These are phyloP conservation scores for Paramecium tetraurelia DNA, from an alignment of 73 alveolate species.

Conservation along the genomic window DNA sequence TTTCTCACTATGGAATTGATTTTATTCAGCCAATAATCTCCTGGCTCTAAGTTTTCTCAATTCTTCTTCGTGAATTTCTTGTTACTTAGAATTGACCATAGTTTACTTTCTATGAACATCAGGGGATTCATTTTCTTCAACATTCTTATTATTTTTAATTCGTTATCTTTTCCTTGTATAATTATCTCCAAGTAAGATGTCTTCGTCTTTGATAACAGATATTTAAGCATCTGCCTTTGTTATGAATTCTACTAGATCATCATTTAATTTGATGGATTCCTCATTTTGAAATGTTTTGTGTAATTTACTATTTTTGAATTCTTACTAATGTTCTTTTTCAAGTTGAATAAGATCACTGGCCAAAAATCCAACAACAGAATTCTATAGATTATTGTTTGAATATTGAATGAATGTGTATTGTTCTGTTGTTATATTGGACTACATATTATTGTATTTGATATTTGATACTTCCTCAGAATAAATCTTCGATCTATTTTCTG, in stretches of 20 bases:
- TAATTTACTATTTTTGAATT: neutral
- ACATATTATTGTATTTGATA: neutral
- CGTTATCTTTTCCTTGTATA: neutral
- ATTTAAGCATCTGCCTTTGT: conserved; percentile 9
- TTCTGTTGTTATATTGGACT: neutral
- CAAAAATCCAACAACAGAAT: neutral
- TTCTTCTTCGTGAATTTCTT: neutral
- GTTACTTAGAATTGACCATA: neutral
- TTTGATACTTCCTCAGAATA: neutral
- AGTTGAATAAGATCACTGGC: neutral
- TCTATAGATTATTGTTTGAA: neutral
- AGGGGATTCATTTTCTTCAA: conserved; percentile 31
- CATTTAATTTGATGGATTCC: neutral
- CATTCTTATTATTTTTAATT: neutral
- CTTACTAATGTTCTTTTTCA: neutral
- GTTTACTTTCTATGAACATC: conserved; percentile 6
- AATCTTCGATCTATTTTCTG: neutral
- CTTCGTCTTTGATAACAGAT: neutral
- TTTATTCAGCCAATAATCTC: neutral
- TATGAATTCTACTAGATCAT: neutral
- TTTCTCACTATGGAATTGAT: neutral
- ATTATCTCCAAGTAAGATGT: neutral
- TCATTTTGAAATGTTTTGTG: neutral
- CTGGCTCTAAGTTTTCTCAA: neutral
- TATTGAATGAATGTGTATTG: neutral